Evolutionary conservation across 164 flowering plant genomes (phyloP).

Genomic region (Umbellularia californica): DNA sequence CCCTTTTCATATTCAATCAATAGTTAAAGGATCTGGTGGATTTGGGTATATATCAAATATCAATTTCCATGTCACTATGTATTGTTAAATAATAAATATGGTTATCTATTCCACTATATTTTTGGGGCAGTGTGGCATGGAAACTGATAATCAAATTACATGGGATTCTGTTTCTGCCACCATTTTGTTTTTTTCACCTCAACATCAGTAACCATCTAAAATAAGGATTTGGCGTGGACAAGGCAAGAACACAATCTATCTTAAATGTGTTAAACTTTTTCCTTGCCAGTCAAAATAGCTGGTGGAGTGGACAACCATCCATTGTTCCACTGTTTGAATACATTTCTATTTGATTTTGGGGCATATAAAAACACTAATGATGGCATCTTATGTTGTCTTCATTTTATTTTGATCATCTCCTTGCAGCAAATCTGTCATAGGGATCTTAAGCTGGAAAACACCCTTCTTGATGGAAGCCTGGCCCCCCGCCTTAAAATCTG

Average conservation of each 20-base stretch:
- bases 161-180: no score
- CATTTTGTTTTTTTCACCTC: not conserved
- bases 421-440: slow-evolving; percentile 74
- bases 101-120: no score
- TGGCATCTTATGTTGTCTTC: not conserved
- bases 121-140: no score
- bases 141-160: no score
- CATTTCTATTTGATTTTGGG: not conserved
- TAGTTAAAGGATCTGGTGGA: not conserved
- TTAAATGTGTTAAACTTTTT: not conserved
- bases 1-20: not conserved
- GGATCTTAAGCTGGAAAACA: slow-evolving; percentile 82
- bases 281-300: not conserved
- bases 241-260: not conserved
- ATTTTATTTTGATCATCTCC: not conserved
- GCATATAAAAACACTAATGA: not conserved
- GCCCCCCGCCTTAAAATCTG: slow-evolving; percentile 74
- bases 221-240: not conserved
- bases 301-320: not conserved
- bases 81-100: no score
- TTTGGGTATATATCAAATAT: not conserved
- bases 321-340: not conserved
- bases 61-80: not conserved
- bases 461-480: slow-evolving; percentile 69
- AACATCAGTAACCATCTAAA: not conserved